These are phyloP conservation scores for Cubamyces lactineus DNA, from an alignment of 768 basidiomycete species.

Conservation along the genomic window DNA sequence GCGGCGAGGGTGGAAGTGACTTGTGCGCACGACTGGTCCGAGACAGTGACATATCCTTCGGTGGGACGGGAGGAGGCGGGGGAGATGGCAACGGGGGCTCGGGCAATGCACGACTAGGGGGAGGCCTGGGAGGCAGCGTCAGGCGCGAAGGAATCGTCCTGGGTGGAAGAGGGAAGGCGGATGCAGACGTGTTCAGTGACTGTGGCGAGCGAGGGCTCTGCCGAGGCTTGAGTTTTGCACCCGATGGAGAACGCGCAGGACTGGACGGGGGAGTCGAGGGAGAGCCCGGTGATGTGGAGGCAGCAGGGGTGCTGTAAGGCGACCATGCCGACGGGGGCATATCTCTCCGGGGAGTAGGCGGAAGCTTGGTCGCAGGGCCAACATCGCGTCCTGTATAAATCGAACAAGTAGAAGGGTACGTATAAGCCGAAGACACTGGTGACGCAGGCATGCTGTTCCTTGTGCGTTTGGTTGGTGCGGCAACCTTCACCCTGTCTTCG, in stretches of 20 bases:
- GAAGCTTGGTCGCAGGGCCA: neutral
- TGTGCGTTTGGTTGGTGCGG: constrained; percentile 2
- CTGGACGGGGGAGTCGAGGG: constrained; percentile 1
- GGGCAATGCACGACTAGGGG: constrained; percentile 14
- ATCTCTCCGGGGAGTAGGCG: constrained; percentile 6
- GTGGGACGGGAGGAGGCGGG: constrained; percentile 2
- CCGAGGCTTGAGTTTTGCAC: neutral
- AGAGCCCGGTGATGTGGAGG: neutral
- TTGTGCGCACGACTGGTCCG: constrained; percentile 9
- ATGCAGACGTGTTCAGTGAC: neutral
- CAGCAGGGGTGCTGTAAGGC: constrained; percentile 9
- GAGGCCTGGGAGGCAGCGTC: constrained; percentile 7
- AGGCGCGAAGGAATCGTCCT: neutral
- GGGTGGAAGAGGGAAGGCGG: constrained; percentile 12
- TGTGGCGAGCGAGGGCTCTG: neutral
- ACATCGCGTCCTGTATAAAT: constrained; percentile 5
- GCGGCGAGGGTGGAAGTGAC: constrained; percentile 19
- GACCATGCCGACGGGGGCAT: constrained; percentile 22
- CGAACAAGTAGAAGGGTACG: constrained; percentile 27
- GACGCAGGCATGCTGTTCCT: constrained; percentile 22
- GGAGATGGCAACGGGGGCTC: neutral
- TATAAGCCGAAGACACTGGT: constrained; percentile 18
- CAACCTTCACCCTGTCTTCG: constrained; percentile 1
- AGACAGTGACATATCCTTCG: constrained; percentile 5
- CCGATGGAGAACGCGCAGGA: neutral